Base-by-base conservation (phyloP, 495 filamentous ascomycete species). In the Penicillium coprophilum region DNA sequence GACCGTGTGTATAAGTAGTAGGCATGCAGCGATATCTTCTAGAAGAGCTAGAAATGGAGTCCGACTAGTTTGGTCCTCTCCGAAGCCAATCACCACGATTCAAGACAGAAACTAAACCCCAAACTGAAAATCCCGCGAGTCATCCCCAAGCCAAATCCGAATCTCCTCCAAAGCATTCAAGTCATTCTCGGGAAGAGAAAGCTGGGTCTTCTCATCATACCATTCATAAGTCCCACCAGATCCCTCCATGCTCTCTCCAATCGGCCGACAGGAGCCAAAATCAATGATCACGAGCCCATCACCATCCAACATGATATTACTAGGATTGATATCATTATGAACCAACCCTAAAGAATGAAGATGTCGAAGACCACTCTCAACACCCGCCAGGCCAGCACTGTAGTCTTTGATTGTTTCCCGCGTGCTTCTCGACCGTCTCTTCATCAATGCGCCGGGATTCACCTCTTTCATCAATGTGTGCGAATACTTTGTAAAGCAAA, bases 291-390 rank as follows among this genome's bases (percentile, higher is more conserved):
- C 48, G 12, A 64, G 60, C 13, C 34, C 50, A 44, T 65, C 55
- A 17, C 56, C 55, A 11, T 67, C 54, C 24, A 71, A 11, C 60
- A 72, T 70, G 47, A 70, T 62, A 38, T 71, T 72, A 9, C 13
- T 32, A 3, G 62, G 62, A 51, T 68, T 72, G 20, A 70, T 55
- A 36, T 74, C 64, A 47, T 68, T 71, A 56, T 72, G 71, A 28
- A 66, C 57, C 8, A 67, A 47, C 0, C 61, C 68, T 17, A 72
- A 21, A 6, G 3, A 5, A 50, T 69, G 43, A 27, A 46, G 43
- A 28, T 46, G 23, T 13, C 10, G 5, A 10, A 28, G 27, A 8
- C 20, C 49, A 27, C 21, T 40, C 8, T 40, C 34, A 40, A 28
- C 1, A 9, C 27, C 49, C 6, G 34, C 10, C 2, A 51, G 34